These are phyloP conservation scores for Cucumis hystrix DNA, from an alignment of 306 rosid species.

Conservation along the genomic window DNA sequence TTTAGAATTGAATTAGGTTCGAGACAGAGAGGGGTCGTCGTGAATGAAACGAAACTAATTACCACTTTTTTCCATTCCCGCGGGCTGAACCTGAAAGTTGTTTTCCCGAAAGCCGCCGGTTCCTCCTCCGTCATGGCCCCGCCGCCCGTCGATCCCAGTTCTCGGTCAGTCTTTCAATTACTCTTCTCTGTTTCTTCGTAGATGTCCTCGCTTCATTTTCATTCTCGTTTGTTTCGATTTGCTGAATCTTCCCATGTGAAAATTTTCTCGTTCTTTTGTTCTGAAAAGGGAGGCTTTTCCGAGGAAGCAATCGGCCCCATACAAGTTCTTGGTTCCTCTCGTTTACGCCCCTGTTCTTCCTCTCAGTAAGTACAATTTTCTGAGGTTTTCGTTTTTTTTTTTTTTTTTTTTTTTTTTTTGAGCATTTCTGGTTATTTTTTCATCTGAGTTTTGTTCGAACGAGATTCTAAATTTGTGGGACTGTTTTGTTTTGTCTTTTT, in stretches of 20 bases:
- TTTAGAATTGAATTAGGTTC: too few relatives aligned
- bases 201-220: neutral
- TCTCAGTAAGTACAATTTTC: constrained; percentile 42
- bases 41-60: neutral
- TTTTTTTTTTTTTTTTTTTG: neutral
- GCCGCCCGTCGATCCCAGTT: constrained; percentile 28
- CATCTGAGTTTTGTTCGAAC: neutral
- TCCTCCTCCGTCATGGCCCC: constrained; percentile 37
- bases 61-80: neutral
- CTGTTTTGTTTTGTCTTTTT: neutral
- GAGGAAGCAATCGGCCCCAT: constrained; percentile 49
- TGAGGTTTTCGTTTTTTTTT: neutral
- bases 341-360: constrained; percentile 89
- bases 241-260: neutral
- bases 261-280: neutral
- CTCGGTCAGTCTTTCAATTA: constrained; percentile 28
- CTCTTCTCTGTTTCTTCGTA: neutral
- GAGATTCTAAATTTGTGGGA: neutral
- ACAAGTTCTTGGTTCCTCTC: constrained; percentile 79
- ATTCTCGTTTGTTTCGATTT: neutral
- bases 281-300: constrained; percentile 35
- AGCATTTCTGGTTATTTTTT: neutral
- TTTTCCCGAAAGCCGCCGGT: neutral
- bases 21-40: neutral
- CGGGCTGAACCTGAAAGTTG: neutral